Conservation (phyloP, 257 asterid genomes). For the Echium plantagineum region DNA sequence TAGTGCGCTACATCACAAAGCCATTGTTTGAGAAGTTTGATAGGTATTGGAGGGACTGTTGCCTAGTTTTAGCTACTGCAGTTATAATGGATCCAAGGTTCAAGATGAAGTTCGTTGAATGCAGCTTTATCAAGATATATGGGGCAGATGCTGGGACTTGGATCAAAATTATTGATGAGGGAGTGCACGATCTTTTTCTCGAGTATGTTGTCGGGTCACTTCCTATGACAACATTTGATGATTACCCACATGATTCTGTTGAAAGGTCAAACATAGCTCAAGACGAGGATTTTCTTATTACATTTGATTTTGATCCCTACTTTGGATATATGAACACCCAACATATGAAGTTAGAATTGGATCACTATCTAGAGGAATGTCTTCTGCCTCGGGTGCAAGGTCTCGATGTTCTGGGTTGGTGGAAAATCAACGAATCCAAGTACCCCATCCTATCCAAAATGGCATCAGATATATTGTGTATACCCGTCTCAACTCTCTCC, state of each 20-base stretch:
- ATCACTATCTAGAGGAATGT: conserved; percentile 46
- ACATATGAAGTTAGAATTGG: conserved; percentile 47
- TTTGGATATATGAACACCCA: conserved; percentile 30
- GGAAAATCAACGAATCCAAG: conserved; percentile 40
- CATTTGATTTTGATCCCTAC: conserved; percentile 41
- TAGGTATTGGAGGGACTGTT: conserved; percentile 51
- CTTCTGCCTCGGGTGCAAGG: conserved; percentile 53
- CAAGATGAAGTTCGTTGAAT: conserved; percentile 49
- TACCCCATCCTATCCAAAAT: conserved; percentile 60
- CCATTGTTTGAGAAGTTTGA: conserved; percentile 35
- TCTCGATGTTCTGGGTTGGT: conserved; percentile 84
- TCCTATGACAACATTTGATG: conserved; percentile 23
- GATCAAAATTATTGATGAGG: conserved; percentile 36
- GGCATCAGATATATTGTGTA: conserved; percentile 67
- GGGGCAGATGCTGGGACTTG: conserved; percentile 32
- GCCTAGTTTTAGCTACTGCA: conserved; percentile 49
- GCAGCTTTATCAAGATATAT: conserved; percentile 38
- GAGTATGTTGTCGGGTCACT: conserved; percentile 32
- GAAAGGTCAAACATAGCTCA: conserved; percentile 23
- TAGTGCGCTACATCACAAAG: conserved; percentile 26
- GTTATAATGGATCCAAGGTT: conserved; percentile 69
- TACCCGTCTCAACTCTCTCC: conserved; percentile 50
- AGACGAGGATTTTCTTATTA: conserved; percentile 25
- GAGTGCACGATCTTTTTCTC: conserved; percentile 36
- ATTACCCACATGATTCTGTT: no score